Evolutionary conservation across 2,329 filamentous ascomycete genomes (phyloP), one percentile per base, ranked within the genome.

Genomic region (Apiospora saccharicola): DNA sequence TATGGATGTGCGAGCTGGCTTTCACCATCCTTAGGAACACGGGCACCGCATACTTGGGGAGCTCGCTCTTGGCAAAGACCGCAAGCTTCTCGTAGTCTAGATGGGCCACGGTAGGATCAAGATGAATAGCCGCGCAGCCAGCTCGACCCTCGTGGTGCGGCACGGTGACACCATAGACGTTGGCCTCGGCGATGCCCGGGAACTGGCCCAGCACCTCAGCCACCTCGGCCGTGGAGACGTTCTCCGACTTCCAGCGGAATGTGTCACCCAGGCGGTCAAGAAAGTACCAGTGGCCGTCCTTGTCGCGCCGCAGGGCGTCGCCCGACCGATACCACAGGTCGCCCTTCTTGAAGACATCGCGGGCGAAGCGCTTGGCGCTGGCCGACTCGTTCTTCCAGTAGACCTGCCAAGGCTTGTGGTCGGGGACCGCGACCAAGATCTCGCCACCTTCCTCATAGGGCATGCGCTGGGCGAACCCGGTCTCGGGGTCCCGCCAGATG

Each of bases 211-310:
- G 57, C 71, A 80, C 77, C 47, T 82, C 80, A 24, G 80, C 75
- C 10, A 84, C 81, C 75, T 83, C 81, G 69, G 81, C 81, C 3
- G 82, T 82, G 3, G 81, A 82, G 0, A 83, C 80, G 70, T 83
- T 83, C 72, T 83, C 81, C 7, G 79, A 79, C 71, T 83, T 82
- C 91, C 91, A 93, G 43, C 91, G 86, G 81, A 90, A 93, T 0
- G 92, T 93, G 79, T 93, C 91, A 0, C 91, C 91, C 1, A 93
- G 84, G 2, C 79, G 85, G 75, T 93, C 91, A 44, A 90, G 80
- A 79, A 93, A 93, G 80, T 86, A 92, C 87, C 89, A 90, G 10
- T 89, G 83, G 0, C 91, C 91, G 69, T 93, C 90, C 3, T 74
- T 73, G 74, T 90, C 87, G 41, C 87, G 83, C 5, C 88, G 82